Evolutionary conservation across 768 basidiomycete species (phyloP).

Genomic region (Krasilnikovozyma curviuscula): DNA sequence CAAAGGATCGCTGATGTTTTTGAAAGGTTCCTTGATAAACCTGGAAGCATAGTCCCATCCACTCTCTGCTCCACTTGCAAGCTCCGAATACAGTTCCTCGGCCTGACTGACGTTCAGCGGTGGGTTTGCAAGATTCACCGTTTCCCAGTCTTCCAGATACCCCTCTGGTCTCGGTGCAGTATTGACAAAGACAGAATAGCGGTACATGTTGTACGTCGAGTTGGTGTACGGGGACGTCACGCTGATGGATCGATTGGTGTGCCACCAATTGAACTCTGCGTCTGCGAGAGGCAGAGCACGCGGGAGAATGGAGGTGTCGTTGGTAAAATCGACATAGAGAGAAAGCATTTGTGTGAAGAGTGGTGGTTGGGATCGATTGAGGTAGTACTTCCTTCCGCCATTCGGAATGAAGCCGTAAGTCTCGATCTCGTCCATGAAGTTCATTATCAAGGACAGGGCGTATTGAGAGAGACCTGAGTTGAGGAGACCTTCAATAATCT

Average conservation of each 20-base stretch:
- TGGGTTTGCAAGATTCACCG: slow-evolving; percentile 40
- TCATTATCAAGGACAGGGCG: slow-evolving; percentile 59
- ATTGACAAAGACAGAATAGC: slow-evolving; percentile 53
- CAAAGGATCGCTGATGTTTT: slow-evolving; percentile 7
- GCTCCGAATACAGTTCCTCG: slow-evolving; percentile 57
- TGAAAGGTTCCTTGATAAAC: neutral
- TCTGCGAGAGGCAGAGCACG: slow-evolving; percentile 74
- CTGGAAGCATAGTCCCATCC: slow-evolving; percentile 33
- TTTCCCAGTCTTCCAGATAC: slow-evolving; percentile 47
- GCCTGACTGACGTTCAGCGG: slow-evolving; percentile 42
- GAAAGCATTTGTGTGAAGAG: slow-evolving; percentile 81
- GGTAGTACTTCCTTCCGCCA: slow-evolving; percentile 42
- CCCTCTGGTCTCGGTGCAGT: slow-evolving; percentile 70
- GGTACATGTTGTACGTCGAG: slow-evolving; percentile 44
- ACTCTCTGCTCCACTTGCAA: slow-evolving; percentile 72
- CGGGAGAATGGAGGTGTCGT: slow-evolving; percentile 52
- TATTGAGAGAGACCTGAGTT: slow-evolving; percentile 53
- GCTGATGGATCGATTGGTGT: slow-evolving; percentile 44
- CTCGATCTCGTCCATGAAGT: slow-evolving; percentile 87
- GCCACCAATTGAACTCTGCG: slow-evolving; percentile 72
- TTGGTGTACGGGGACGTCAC: slow-evolving; percentile 52
- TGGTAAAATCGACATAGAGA: slow-evolving; percentile 54
- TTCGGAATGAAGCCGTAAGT: slow-evolving; percentile 80
- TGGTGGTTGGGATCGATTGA: slow-evolving; percentile 83
- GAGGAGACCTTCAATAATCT: slow-evolving; percentile 50